phyloP scores from a whole-genome alignment of 352 stramenopile genomes.

The Phytophthora quininea region DNA sequence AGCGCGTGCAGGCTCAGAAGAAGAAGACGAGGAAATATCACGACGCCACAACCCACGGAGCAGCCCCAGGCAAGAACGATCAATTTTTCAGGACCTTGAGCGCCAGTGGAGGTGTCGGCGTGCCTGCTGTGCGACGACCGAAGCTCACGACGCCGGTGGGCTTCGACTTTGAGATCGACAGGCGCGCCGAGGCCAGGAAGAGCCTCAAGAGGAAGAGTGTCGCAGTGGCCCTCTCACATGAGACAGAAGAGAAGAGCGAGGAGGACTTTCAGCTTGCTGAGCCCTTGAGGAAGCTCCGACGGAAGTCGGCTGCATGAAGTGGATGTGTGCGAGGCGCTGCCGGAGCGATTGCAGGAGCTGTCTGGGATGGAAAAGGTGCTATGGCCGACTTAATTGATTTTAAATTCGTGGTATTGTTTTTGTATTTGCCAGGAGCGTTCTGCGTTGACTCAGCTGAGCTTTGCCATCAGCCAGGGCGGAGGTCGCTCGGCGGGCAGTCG shows the following conservation, averaged over 20 bases:
- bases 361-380: too few relatives aligned
- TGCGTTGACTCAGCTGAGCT: too few relatives aligned
- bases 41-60: constrained; percentile 54
- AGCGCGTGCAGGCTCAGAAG: constrained; percentile 58
- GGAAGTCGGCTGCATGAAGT: constrained; percentile 31
- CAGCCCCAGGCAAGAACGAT: constrained; percentile 41
- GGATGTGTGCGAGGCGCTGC: too few relatives aligned
- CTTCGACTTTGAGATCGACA: constrained; percentile 77
- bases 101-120: constrained; percentile 63
- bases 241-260: constrained; percentile 3
- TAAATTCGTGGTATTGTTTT: too few relatives aligned
- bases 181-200: constrained; percentile 42
- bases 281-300: constrained; percentile 25
- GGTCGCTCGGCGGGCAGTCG: too few relatives aligned
- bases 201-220: constrained; percentile 41
- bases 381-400: too few relatives aligned
- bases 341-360: too few relatives aligned
- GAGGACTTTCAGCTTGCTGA: constrained; percentile 16
- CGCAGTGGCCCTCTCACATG: constrained; percentile 10
- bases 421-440: too few relatives aligned
- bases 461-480: too few relatives aligned
- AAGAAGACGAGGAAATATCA: constrained; percentile 74
- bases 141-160: constrained; percentile 71
- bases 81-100: constrained; percentile 59
- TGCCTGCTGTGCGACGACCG: constrained; percentile 67